Base-by-base conservation (phyloP, 1,284 basidiomycete species). In the Coniferiporia sulphurascens region DNA sequence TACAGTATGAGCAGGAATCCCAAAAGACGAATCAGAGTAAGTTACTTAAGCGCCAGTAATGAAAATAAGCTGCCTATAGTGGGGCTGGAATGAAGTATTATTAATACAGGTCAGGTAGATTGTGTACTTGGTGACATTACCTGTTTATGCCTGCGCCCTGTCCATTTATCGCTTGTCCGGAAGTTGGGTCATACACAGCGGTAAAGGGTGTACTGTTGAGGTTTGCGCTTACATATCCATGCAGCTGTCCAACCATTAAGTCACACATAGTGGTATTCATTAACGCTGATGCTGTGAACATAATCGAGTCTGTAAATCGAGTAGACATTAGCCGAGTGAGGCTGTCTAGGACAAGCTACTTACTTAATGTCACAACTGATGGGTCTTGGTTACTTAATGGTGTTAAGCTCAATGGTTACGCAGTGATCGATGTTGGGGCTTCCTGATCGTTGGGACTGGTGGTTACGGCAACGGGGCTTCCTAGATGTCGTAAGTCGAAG, bases 231-330 rank as follows among this genome's bases (percentile, higher is more conserved):
- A 48, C 60, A 27, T 45, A 70, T 15, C 46, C 58, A 34, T 69
- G 66, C 1, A 78, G 68, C 8, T 64, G 65, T 2, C 65, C 63
- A 4, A 78, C 69, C 22, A 79, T 64, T 2, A 62, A 51, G 45
- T 74, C 64, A 9, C 72, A 67, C 3, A 70, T 66, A 1, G 64
- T 58, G n/a, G 62, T 61, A 43, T 72, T 65, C 0, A 66, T 67
- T 4, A 71, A 63, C 8, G 72, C 69, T 5, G 69, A 71, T 4
- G 76, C 75, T 1, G 71, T 69, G 57, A 76, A 71, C 38, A 76
- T 63, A 3, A 70, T 69, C 75, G 74, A 77, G 57, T 76, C 75
- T 77, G 45, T 17, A 21, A 34, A n/a, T 10, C 34, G 27, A 27
- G 34, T 8, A 43, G 54, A 50, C 5, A 35, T 22, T 17, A 10